Percentiles rank a stretch among this genome's conserved stretches.
phyloP scores from a whole-genome alignment of 345 rosid species.

The Eutrema japonicum region DNA sequence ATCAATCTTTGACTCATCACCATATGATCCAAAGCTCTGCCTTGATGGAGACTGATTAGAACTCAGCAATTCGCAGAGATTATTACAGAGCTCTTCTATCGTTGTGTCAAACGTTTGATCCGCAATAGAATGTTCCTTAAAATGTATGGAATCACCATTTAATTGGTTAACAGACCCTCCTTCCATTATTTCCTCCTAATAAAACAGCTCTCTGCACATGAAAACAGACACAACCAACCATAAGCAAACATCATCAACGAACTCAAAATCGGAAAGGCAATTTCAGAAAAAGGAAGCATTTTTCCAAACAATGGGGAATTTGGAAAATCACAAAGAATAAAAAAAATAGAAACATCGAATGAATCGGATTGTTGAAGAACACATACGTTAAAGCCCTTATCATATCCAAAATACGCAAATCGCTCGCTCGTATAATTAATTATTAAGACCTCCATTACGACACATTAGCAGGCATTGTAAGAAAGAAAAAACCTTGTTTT shows the following conservation, averaged over 20 bases:
- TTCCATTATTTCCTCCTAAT: conserved; percentile 2
- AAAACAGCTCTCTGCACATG: conserved; percentile 10
- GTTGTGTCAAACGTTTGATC: conserved; percentile 53
- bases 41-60: conserved; percentile 82
- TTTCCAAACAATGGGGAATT: background rate
- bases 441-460: conserved; percentile 1
- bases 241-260: conserved; percentile 21
- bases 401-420: background rate
- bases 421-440: background rate
- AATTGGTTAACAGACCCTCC: conserved; percentile 20
- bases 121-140: conserved; percentile 6
- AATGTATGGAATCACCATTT: background rate
- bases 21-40: conserved; percentile 74
- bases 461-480: conserved; percentile 21
- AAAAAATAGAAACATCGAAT: background rate
- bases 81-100: conserved; percentile 78
- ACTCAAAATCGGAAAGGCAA: background rate
- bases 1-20: conserved; percentile 89
- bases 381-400: background rate
- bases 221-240: background rate
- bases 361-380: background rate
- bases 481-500: background rate
- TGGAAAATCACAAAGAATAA: background rate
- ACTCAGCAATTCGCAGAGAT: conserved; percentile 87
- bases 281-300: background rate